Percentiles rank a stretch among this genome's conserved stretches.
These are phyloP conservation scores for Vigna trinervia DNA, from an alignment of 306 rosid genomes.

Conservation along the genomic window DNA sequence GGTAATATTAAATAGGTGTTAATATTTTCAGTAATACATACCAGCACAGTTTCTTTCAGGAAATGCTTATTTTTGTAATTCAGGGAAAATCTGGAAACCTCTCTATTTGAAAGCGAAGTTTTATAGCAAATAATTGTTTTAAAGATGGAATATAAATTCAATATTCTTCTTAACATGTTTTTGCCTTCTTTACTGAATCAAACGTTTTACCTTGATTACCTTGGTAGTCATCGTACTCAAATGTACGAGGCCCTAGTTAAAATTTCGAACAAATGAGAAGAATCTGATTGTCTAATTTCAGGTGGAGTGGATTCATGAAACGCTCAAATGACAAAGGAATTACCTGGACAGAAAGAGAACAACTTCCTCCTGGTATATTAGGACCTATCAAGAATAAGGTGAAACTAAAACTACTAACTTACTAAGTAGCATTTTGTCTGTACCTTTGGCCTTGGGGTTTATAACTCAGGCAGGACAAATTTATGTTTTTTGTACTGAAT, in stretches of 20 bases:
- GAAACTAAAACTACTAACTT: conserved; percentile 22
- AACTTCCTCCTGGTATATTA: conserved; percentile 91
- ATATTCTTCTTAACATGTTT: not conserved
- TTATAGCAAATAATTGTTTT: conserved; percentile 1
- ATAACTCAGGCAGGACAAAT: not conserved
- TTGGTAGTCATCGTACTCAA: conserved; percentile 13
- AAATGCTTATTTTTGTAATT: conserved; percentile 12
- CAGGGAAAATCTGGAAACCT: not conserved
- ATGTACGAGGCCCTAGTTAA: not conserved
- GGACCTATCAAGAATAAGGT: conserved; percentile 98
- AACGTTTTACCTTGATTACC: not conserved
- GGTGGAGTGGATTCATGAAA: conserved; percentile 98
- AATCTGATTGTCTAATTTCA: conserved; percentile 42
- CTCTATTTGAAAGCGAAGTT: not conserved
- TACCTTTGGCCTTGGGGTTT: not conserved
- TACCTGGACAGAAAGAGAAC: conserved; percentile 94
- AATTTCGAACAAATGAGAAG: conserved; percentile 4
- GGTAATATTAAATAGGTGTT: not conserved
- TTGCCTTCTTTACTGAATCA: not conserved
- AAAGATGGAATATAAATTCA: not conserved
- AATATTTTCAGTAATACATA: not conserved
- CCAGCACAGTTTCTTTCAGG: not conserved
- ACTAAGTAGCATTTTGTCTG: conserved; percentile 24
- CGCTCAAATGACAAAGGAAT: conserved; percentile 82
- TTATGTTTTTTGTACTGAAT: not conserved